Conservation (phyloP, 345 rosid species). For the Leavenworthia alabamica region DNA sequence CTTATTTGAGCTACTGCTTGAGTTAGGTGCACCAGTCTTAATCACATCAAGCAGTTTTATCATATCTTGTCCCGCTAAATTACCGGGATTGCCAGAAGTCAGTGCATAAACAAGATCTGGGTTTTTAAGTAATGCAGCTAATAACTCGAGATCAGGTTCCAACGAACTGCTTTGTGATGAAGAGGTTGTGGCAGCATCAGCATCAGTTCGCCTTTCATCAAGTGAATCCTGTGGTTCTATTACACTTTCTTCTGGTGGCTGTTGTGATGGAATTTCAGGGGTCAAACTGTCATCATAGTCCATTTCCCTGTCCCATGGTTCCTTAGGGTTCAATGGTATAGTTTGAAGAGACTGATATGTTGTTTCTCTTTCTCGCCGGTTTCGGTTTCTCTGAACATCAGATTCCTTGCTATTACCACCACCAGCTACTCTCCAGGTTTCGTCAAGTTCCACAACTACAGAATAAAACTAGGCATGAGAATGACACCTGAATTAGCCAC, state of each 20-base stretch:
- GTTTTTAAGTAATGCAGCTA: slow-evolving; percentile 84
- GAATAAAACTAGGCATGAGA: slow-evolving; percentile 22
- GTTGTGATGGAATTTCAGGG: slow-evolving; percentile 72
- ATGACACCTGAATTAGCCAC: not conserved
- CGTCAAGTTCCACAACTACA: slow-evolving; percentile 62
- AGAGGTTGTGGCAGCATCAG: slow-evolving; percentile 31
- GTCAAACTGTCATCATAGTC: slow-evolving; percentile 89
- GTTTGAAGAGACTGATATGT: slow-evolving; percentile 42
- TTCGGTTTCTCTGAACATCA: slow-evolving; percentile 74
- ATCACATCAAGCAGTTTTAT: slow-evolving; percentile 55
- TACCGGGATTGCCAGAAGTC: slow-evolving; percentile 73
- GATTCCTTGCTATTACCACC: slow-evolving; percentile 95
- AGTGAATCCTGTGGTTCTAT: slow-evolving; percentile 45
- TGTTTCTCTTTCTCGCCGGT: slow-evolving; percentile 76
- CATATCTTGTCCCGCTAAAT: slow-evolving; percentile 55
- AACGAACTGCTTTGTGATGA: slow-evolving; percentile 35
- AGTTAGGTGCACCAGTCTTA: slow-evolving; percentile 21
- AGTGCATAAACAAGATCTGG: slow-evolving; percentile 86
- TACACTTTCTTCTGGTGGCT: slow-evolving; percentile 49
- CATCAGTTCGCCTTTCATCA: slow-evolving; percentile 32
- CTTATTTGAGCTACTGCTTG: slow-evolving; percentile 16
- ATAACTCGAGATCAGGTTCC: slow-evolving; percentile 89
- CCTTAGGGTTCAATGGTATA: slow-evolving; percentile 83
- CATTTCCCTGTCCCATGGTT: slow-evolving; percentile 96
- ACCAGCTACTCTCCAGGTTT: slow-evolving; percentile 62